Base-by-base conservation (phyloP, 106 monocot species). In the Dioscorea dumetorum region DNA sequence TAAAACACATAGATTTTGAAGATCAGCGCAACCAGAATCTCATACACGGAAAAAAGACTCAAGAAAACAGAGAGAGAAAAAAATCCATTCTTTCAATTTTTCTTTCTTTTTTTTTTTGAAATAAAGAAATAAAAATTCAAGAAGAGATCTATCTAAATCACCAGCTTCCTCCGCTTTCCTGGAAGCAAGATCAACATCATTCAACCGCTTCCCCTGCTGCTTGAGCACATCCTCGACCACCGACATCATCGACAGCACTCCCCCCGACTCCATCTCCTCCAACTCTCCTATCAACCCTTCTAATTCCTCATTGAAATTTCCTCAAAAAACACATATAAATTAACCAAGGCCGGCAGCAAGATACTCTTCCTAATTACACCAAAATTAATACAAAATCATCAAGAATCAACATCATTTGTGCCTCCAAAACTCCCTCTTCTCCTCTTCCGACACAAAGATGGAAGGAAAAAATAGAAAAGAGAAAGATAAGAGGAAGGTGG, bases 161-260 rank as follows among this genome's bases (percentile, higher is more conserved):
- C 93, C 93, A 59, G 81, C 79, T 78, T 94, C 86, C 70, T 84
- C 77, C 3, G 77, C 81, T 64, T 75, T 88, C 72, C 89, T 81
- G 4, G 89, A 80, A 33, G 82, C 86, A 67, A 94, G 57, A 67
- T 86, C 84, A 28, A 74, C 35, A 68, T 89, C 86, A 19, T 77
- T 79, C 13, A 74, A 74, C 57, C 80, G 71, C 41, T 68, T 65
- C n/a, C 73, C 72, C 12, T 89, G 83, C 72, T 84, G 79, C 62
- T 78, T 79, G 58, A 94, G 67, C 22, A 80, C 85, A 24, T 89
- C 86, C 73, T 76, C 90, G 21, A 85, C 73, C 24, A 95, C 79
- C 11, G 97, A 77, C 5, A 87, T 84, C 68, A 83, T 74, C 66
- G 88, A 82, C 20, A 91, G 61, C 7, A 83, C 15, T 23, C 79